A percentile compares a stretch with the other conserved stretches of the same genome.
These are phyloP conservation scores for Blechomonas ayalai DNA, from an alignment of 208 protist genomes.

Conservation along the genomic window DNA sequence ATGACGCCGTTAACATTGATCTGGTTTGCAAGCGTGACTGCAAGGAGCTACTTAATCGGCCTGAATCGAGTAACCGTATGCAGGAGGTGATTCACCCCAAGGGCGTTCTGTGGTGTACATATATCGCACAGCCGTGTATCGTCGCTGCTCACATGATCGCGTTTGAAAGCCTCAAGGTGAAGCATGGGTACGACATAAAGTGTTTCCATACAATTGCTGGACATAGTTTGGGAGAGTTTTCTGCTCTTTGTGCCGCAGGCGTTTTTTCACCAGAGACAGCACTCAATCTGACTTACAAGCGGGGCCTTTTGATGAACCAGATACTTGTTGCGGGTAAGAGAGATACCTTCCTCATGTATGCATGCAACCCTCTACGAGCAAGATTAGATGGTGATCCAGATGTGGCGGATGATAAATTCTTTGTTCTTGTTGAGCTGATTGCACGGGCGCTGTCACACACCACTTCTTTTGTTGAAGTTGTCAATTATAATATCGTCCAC, in stretches of 20 bases:
- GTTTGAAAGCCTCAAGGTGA: slow-evolving; percentile 13
- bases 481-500: slow-evolving; percentile 65
- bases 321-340: slow-evolving; percentile 22
- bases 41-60: slow-evolving; percentile 24
- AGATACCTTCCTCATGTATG: slow-evolving; percentile 61
- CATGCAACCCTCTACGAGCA: slow-evolving; percentile 67
- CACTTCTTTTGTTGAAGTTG: slow-evolving; percentile 78
- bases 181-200: slow-evolving; percentile 11
- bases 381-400: slow-evolving; percentile 38
- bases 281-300: slow-evolving; percentile 64
- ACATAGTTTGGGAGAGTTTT: slow-evolving; percentile 87
- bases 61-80: too few relatives aligned
- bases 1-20: slow-evolving; percentile 43
- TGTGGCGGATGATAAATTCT: slow-evolving; percentile 58
- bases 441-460: slow-evolving; percentile 47
- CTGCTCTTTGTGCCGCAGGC: slow-evolving; percentile 56
- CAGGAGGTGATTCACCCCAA: too few relatives aligned
- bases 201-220: slow-evolving; percentile 38
- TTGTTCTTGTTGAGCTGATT: slow-evolving; percentile 71
- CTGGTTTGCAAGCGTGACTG: slow-evolving; percentile 25
- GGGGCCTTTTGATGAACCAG: slow-evolving; percentile 80
- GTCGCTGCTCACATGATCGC: slow-evolving; percentile 56
- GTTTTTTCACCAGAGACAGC: slow-evolving; percentile 67
- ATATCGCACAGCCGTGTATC: slow-evolving; percentile 76
- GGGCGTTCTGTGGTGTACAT: slow-evolving; percentile 51